These are phyloP conservation scores for Didymella pomorum DNA, from an alignment of 2,329 filamentous ascomycete species.

Conservation along the genomic window DNA sequence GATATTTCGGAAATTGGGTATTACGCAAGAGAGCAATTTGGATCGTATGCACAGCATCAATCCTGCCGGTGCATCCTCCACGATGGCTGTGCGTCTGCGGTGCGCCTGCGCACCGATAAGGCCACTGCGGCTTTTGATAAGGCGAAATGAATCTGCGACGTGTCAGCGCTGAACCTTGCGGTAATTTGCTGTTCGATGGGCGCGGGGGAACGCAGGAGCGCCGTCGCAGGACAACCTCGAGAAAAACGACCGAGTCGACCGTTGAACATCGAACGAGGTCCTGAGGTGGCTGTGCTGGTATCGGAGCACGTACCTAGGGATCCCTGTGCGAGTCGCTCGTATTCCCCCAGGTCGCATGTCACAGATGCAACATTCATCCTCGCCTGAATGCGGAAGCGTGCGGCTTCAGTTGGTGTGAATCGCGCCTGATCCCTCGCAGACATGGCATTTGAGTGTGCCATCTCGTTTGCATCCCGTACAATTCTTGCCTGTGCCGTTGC, in stretches of 20 bases:
- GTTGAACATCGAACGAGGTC: background rate
- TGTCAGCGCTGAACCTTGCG: conserved; percentile 6
- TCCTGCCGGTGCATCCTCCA: conserved; percentile 2
- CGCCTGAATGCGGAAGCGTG: conserved; percentile 10
- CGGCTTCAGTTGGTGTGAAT: conserved; percentile 42
- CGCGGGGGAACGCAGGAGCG: background rate
- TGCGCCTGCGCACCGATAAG: conserved; percentile 31
- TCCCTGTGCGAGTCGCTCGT: conserved; percentile 24
- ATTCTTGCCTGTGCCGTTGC: conserved; percentile 38
- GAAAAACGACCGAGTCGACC: background rate
- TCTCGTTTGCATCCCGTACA: conserved; percentile 41
- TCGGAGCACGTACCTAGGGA: conserved; percentile 26
- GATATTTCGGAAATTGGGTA: conserved; percentile 31
- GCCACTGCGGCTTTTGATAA: background rate
- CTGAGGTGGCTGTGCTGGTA: conserved; percentile 12
- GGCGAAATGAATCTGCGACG: background rate
- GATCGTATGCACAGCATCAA: conserved; percentile 4
- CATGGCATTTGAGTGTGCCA: conserved; percentile 40
- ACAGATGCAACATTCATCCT: conserved; percentile 13
- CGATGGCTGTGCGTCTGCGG: background rate
- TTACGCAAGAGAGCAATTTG: conserved; percentile 14
- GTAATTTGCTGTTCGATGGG: background rate
- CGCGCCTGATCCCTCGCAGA: conserved; percentile 46
- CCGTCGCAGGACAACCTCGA: background rate
- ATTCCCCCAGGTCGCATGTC: conserved; percentile 22